Conservation (phyloP, 192 early-diverging fungal genomes). For the Coemansia sp. region DNA sequence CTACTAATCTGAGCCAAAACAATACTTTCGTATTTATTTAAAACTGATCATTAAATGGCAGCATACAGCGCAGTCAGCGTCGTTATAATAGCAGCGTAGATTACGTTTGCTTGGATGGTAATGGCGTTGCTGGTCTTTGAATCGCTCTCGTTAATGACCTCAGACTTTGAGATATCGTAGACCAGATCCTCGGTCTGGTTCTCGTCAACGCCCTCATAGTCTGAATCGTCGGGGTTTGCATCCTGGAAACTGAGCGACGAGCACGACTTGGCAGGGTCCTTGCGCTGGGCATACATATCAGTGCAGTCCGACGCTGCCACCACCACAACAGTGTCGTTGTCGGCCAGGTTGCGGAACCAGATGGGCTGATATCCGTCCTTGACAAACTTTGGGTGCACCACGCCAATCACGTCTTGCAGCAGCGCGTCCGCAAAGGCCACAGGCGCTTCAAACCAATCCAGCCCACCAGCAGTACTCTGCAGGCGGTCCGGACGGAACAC, state of each 20-base stretch:
- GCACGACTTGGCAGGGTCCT: constrained; percentile 32
- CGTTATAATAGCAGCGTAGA: background rate
- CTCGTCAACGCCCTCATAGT: constrained; percentile 34
- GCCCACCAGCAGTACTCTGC: constrained; percentile 59
- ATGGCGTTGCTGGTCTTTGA: background rate
- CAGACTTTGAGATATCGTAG: constrained; percentile 45
- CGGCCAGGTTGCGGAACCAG: constrained; percentile 74
- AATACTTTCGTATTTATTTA: background rate
- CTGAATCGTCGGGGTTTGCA: constrained; percentile 35
- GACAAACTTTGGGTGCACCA: constrained; percentile 57
- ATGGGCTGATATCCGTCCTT: constrained; percentile 51
- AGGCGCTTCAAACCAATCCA: constrained; percentile 70
- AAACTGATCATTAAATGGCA: background rate
- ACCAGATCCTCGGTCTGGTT: constrained; percentile 43
- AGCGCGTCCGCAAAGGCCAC: constrained; percentile 66
- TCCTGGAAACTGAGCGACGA: constrained; percentile 35
- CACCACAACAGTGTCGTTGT: constrained; percentile 52
- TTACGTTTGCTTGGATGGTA: background rate
- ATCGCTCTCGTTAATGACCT: constrained; percentile 21
- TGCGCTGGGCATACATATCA: constrained; percentile 33
- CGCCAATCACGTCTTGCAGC: constrained; percentile 69
- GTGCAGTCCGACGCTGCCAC: constrained; percentile 57
- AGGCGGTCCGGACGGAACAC: constrained; percentile 70
- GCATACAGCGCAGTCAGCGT: background rate
- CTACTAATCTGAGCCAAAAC: no score